A percentile compares a stretch with the other conserved stretches of the same genome.
Evolutionary conservation across 345 rosid species (phyloP).

Genomic region (Raphanus sativus): DNA sequence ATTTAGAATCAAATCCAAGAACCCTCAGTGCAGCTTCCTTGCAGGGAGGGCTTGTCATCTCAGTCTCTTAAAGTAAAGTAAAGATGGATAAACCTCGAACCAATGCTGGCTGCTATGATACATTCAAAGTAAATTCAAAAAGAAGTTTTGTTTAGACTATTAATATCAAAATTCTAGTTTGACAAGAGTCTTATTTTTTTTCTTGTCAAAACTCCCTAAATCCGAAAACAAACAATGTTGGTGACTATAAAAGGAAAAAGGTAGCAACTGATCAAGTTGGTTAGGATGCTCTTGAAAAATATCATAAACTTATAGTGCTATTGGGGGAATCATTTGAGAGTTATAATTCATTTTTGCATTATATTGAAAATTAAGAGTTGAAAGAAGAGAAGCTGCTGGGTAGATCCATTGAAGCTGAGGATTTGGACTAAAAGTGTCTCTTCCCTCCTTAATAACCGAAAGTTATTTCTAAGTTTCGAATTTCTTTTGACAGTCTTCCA

Average conservation of each 20-base stretch:
- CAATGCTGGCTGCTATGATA: constrained; percentile 26
- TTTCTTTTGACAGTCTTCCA: constrained; percentile 17
- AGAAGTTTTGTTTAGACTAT: background rate
- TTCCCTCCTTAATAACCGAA: constrained; percentile 27
- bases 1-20: constrained; percentile 20
- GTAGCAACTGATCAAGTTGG: constrained; percentile 27
- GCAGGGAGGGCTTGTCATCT: constrained; percentile 16
- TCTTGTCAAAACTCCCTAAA: constrained; percentile 1
- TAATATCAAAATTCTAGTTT: background rate
- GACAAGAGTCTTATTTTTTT: background rate
- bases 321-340: constrained; percentile 27
- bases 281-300: constrained; percentile 8
- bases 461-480: background rate
- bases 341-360: constrained; percentile 25
- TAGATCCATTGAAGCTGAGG: constrained; percentile 27
- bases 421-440: constrained; percentile 28
- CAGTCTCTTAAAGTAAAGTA: background rate
- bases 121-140: background rate
- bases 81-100: constrained; percentile 17
- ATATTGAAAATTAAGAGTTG: constrained; percentile 19
- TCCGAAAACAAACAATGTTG: background rate
- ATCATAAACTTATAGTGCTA: background rate
- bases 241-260: background rate
- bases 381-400: constrained; percentile 23
- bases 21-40: constrained; percentile 33